phyloP scores from a whole-genome alignment of 441 rosid species.

The Flueggea neowawraea region DNA sequence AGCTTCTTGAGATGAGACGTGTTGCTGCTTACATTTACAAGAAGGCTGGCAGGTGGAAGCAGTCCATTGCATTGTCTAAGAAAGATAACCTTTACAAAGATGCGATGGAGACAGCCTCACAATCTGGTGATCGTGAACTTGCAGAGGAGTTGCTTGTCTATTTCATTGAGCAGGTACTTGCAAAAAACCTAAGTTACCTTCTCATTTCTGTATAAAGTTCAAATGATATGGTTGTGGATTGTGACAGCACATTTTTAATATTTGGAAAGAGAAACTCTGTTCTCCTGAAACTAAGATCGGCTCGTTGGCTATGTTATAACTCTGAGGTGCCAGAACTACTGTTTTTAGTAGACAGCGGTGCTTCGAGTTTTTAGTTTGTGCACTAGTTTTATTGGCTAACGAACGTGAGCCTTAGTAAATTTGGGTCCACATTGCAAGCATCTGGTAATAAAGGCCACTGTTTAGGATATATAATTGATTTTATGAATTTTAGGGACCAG shows the following conservation, averaged over 20 bases:
- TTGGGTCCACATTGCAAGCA: no score
- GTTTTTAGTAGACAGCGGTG: neutral
- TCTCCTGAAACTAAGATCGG: no score
- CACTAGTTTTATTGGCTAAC: no score
- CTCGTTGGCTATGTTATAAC: neutral
- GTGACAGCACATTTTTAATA: no score
- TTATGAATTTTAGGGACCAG: no score
- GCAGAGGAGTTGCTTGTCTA: conserved; percentile 98
- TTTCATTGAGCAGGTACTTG: conserved; percentile 86
- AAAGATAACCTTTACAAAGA: conserved; percentile 92
- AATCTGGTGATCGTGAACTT: conserved; percentile 97
- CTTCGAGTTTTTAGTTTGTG: no score
- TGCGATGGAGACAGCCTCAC: conserved; percentile 99
- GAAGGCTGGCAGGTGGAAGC: conserved; percentile 99
- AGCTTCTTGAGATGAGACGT: conserved; percentile 99
- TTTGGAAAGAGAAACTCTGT: no score
- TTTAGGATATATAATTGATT: no score
- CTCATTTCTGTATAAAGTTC: neutral
- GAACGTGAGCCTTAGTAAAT: no score
- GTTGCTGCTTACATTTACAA: conserved; percentile 99
- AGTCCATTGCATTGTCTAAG: conserved; percentile 95
- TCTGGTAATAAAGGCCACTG: no score
- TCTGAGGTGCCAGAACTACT: neutral
- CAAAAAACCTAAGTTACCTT: neutral
- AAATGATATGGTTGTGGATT: neutral